Percentiles rank a stretch among this genome's conserved stretches.
Conservation (phyloP, 108 stramenopile species). For the Conticribra guillardii region DNA sequence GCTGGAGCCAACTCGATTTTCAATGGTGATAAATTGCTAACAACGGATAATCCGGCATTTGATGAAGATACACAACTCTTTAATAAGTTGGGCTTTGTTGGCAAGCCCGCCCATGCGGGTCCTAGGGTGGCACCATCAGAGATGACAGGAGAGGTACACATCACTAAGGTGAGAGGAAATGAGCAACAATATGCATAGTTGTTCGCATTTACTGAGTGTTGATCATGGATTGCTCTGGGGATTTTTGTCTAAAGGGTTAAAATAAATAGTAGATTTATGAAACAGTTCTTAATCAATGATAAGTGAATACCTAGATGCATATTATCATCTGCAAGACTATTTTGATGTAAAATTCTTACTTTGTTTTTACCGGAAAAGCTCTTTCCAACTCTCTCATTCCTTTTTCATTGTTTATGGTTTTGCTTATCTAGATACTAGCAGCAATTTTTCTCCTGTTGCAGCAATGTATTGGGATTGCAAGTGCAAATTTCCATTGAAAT, state of each 20-base stretch:
- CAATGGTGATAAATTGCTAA: constrained; percentile 96
- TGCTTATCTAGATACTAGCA: no score
- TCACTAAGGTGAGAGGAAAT: constrained; percentile 64
- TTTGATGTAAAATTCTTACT: no score
- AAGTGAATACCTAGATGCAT: no score
- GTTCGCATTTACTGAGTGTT: no score
- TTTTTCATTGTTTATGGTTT: no score
- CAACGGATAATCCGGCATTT: constrained; percentile 95
- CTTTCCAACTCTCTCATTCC: neutral
- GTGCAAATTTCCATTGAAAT: no score
- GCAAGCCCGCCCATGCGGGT: constrained; percentile 91
- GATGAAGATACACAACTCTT: constrained; percentile 89
- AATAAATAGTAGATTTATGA: no score
- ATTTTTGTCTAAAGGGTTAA: neutral
- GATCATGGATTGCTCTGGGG: neutral
- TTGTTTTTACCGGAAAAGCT: neutral
- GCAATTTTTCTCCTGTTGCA: no score
- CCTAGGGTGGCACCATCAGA: constrained; percentile 80
- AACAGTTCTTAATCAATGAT: no score
- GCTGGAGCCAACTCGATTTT: constrained; percentile 98
- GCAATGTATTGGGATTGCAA: no score
- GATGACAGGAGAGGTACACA: constrained; percentile 64
- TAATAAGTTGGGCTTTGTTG: constrained; percentile 87
- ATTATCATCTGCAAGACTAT: no score
- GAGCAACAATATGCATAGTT: constrained; percentile 43